Evolutionary conservation across 177 flowering plant species (phyloP).

Genomic region (Vitis hybrid): DNA sequence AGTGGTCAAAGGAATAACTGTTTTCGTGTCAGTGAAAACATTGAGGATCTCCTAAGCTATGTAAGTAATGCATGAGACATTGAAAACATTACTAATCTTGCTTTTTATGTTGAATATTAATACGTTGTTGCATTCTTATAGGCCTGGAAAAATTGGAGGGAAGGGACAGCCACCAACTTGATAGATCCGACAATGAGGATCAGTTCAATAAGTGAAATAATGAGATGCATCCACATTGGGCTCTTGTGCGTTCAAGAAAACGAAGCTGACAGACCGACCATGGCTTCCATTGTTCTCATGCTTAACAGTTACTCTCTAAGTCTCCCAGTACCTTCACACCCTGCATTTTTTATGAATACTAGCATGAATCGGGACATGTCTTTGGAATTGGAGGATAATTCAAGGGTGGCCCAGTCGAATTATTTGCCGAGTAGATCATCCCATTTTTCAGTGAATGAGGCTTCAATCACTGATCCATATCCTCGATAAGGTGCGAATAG

Average conservation of each 20-base stretch:
- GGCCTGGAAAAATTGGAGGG: constrained; percentile 21
- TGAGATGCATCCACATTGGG: constrained; percentile 22
- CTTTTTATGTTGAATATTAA: no score
- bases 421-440: no score
- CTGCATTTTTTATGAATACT: constrained; percentile 7
- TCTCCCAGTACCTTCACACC: constrained; percentile 14
- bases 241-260: constrained; percentile 24
- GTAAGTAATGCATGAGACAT: constrained; percentile 1
- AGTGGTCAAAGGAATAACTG: constrained; percentile 14
- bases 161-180: constrained; percentile 4
- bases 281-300: constrained; percentile 18
- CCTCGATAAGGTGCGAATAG: no score
- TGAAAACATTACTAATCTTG: background rate
- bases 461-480: background rate
- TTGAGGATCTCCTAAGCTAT: constrained; percentile 6
- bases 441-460: background rate
- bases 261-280: constrained; percentile 14
- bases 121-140: background rate
- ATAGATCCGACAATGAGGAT: constrained; percentile 1
- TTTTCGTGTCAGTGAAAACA: background rate
- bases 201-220: constrained; percentile 7
- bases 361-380: background rate
- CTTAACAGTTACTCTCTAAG: constrained; percentile 15
- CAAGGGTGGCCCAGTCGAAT: background rate
- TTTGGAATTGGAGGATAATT: background rate